Conservation (phyloP, 306 rosid genomes). For the Hippophae rhamnoides region DNA sequence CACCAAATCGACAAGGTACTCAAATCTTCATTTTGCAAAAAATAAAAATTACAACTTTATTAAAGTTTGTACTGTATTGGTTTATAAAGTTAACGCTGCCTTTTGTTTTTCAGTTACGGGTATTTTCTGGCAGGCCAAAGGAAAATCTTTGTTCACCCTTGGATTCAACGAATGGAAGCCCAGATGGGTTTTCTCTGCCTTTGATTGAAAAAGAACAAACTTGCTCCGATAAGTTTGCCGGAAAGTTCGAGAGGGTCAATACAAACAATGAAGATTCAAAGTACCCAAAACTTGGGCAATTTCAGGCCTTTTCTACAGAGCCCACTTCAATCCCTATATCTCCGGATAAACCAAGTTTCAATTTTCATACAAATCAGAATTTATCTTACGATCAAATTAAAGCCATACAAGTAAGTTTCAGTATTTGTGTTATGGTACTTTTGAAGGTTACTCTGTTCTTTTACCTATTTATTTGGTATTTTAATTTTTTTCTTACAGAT, state of each 20-base stretch:
- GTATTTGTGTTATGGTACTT: not conserved
- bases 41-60: too few species aligned
- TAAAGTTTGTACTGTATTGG: not conserved
- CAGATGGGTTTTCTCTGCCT: conserved; percentile 37
- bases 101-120: conserved; percentile 33
- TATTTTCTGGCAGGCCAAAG: conserved; percentile 30
- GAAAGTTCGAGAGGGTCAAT: conserved; percentile 36
- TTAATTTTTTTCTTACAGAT: conserved; percentile 8
- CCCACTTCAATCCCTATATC: conserved; percentile 12
- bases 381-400: conserved; percentile 33
- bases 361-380: conserved; percentile 15
- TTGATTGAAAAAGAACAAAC: conserved; percentile 13
- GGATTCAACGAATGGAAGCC: conserved; percentile 36
- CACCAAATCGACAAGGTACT: conserved; percentile 28
- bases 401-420: conserved; percentile 32
- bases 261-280: conserved; percentile 12
- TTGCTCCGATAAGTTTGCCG: conserved; percentile 10
- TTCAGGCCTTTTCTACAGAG: not conserved
- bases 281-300: not conserved
- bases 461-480: too few species aligned
- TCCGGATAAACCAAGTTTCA: conserved; percentile 5
- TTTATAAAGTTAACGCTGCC: too few species aligned
- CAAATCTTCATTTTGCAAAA: not conserved
- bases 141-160: conserved; percentile 37
- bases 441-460: not conserved